Conservation (phyloP, 2,329 filamentous ascomycete genomes). For the Aspergillus arachidicola region DNA sequence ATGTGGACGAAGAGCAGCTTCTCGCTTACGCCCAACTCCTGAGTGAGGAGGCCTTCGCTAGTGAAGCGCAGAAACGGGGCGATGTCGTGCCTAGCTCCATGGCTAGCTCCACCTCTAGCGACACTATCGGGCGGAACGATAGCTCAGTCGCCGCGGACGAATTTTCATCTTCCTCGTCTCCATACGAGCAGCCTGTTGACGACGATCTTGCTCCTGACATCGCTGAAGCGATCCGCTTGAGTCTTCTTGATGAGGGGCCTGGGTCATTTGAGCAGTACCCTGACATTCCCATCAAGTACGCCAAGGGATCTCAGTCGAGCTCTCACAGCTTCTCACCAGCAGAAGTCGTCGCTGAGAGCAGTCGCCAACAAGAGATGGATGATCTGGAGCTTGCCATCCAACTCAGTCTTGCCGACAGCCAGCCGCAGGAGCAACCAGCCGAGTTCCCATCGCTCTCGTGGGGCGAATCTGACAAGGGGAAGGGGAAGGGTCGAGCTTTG, state of each 20-base stretch:
- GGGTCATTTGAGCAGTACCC: conserved; percentile 19
- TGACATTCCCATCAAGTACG: conserved; percentile 40
- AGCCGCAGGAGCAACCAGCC: conserved; percentile 46
- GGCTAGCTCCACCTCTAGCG: conserved; percentile 40
- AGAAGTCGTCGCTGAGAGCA: conserved; percentile 33
- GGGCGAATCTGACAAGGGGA: conserved; percentile 31
- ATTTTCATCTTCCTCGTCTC: conserved; percentile 40
- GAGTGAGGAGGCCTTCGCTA: conserved; percentile 60
- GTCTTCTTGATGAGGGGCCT: conserved; percentile 42
- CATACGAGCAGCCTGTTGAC: conserved; percentile 42
- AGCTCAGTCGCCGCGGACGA: conserved; percentile 33
- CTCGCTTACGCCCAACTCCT: conserved; percentile 65
- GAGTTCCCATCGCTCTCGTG: conserved; percentile 36
- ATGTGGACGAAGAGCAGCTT: conserved; percentile 62
- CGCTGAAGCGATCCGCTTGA: conserved; percentile 64
- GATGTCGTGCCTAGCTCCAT: conserved; percentile 46
- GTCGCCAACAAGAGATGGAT: conserved; percentile 52
- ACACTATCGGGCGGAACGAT: conserved; percentile 36
- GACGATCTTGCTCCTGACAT: conserved; percentile 60
- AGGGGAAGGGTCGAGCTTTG: conserved; percentile 37
- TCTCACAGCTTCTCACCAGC: conserved; percentile 20
- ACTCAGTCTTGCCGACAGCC: conserved; percentile 62
- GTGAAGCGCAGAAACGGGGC: conserved; percentile 51
- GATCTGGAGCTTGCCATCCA: conserved; percentile 66
- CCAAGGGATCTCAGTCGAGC: conserved; percentile 28